Percentiles rank a stretch among this genome's conserved stretches.
phyloP scores from a whole-genome alignment of 441 rosid species.

The Brassica hybrid region DNA sequence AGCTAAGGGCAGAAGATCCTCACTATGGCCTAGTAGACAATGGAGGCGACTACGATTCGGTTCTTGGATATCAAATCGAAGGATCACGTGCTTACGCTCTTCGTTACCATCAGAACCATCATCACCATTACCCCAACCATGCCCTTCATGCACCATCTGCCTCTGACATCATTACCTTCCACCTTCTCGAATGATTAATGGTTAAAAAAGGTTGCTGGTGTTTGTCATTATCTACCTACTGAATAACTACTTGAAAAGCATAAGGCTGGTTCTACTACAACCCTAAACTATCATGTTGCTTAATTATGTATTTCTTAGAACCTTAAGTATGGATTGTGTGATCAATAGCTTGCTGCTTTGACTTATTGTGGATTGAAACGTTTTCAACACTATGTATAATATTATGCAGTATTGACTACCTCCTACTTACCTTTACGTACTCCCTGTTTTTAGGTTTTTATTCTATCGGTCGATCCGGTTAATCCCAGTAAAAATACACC shows the following conservation, averaged over 20 bases:
- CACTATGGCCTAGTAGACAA: constrained; percentile 56
- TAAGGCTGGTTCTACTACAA: constrained; percentile 17
- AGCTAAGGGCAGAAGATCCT: constrained; percentile 54
- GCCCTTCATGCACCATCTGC: constrained; percentile 48
- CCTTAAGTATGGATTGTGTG: constrained; percentile 21
- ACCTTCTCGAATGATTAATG: constrained; percentile 50
- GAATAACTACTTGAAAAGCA: constrained; percentile 16
- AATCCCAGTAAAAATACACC: too few relatives aligned
- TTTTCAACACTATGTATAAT: constrained; percentile 4
- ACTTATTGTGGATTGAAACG: constrained; percentile 13
- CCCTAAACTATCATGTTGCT: constrained; percentile 30
- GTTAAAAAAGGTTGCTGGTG: constrained; percentile 14
- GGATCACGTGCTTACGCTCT: constrained; percentile 48
- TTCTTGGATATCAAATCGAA: constrained; percentile 48
- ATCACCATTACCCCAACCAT: constrained; percentile 42
- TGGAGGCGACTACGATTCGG: constrained; percentile 54
- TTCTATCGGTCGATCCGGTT: too few relatives aligned
- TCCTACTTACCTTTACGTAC: neutral
- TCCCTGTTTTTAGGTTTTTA: neutral
- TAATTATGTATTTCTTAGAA: constrained; percentile 16
- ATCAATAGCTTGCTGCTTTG: constrained; percentile 33
- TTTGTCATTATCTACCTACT: constrained; percentile 12
- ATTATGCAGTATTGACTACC: constrained; percentile 12
- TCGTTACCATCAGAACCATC: constrained; percentile 47
- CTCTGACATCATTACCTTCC: constrained; percentile 55